phyloP scores from a whole-genome alignment of 192 early-diverging fungal species.

The Dimargaris verticillata region DNA sequence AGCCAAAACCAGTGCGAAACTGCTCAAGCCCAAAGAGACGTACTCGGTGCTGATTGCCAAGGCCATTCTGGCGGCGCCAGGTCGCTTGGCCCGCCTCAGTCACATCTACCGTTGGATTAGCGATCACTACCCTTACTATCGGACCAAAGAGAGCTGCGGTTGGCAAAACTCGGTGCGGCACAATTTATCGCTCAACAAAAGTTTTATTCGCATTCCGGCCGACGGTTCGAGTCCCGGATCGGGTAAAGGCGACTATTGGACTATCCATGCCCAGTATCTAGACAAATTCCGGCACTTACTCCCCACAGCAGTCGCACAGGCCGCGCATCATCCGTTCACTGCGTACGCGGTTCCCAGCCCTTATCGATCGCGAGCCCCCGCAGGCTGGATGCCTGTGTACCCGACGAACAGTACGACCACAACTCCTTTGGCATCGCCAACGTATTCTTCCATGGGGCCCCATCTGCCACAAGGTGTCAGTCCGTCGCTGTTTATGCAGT shows the following conservation, averaged over 20 bases:
- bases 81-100: neutral
- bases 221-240: neutral
- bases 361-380: too few species aligned
- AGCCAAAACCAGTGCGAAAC: neutral
- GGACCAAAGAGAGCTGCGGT: neutral
- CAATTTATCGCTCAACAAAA: constrained; percentile 13
- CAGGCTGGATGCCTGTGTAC: too few species aligned
- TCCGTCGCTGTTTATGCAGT: too few species aligned
- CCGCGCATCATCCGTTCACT: too few species aligned
- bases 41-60: constrained; percentile 8
- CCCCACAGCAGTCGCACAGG: too few species aligned
- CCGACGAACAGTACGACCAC: too few species aligned
- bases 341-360: too few species aligned
- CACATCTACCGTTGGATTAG: constrained; percentile 11
- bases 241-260: constrained; percentile 11
- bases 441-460: too few species aligned
- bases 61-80: constrained; percentile 6
- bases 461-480: too few species aligned
- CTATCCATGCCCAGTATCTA: neutral
- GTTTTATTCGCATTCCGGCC: constrained; percentile 12
- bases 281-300: constrained; percentile 8
- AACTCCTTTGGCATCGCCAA: too few species aligned
- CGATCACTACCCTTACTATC: constrained; percentile 9
- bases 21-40: constrained; percentile 1
- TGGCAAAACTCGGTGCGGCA: constrained; percentile 13